Evolutionary conservation across 805 yeast species (phyloP).

Genomic region (Kurtzmaniella cleridarum): DNA sequence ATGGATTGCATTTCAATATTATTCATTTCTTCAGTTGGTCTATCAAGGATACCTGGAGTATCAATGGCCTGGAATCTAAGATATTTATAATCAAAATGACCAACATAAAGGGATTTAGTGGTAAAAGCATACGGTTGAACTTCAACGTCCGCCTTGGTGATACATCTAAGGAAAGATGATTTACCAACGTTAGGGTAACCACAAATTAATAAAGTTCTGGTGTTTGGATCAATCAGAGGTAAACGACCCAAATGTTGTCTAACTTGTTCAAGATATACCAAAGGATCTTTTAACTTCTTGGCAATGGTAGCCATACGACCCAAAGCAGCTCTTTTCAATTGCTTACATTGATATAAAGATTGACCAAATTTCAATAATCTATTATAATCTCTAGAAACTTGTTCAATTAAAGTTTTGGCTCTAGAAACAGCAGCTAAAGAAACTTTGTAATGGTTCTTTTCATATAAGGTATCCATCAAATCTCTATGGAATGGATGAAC

Average conservation of each 20-base stretch:
- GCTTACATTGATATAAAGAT: conserved; percentile 97
- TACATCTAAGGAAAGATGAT: conserved; percentile 86
- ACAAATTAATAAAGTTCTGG: conserved; percentile 94
- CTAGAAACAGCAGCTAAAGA: conserved; percentile 91
- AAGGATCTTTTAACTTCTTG: conserved; percentile 92
- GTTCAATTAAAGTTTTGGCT: conserved; percentile 91
- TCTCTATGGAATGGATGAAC: conserved; percentile 98
- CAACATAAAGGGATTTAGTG: conserved; percentile 93
- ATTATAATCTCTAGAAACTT: conserved; percentile 91
- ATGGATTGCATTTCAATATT: conserved; percentile 99
- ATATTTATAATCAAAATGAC: conserved; percentile 98
- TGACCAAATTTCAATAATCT: conserved; percentile 95
- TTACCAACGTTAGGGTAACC: conserved; percentile 99
- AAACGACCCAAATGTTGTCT: conserved; percentile 98
- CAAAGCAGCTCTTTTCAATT: conserved; percentile 94
- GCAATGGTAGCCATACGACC: conserved; percentile 99
- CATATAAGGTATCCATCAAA: conserved; percentile 95
- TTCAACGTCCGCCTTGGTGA: conserved; percentile 97
- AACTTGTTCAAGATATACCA: conserved; percentile 92
- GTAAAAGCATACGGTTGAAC: conserved; percentile 99
- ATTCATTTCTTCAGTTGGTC: conserved; percentile 99
- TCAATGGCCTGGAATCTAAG: conserved; percentile 98
- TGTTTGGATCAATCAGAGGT: conserved; percentile 97
- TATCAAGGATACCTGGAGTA: conserved; percentile 97
- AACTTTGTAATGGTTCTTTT: conserved; percentile 96